Evolutionary conservation across 495 filamentous ascomycete genomes (phyloP), one percentile per base, ranked within the genome.

Genomic region (Xylaria cubensis): DNA sequence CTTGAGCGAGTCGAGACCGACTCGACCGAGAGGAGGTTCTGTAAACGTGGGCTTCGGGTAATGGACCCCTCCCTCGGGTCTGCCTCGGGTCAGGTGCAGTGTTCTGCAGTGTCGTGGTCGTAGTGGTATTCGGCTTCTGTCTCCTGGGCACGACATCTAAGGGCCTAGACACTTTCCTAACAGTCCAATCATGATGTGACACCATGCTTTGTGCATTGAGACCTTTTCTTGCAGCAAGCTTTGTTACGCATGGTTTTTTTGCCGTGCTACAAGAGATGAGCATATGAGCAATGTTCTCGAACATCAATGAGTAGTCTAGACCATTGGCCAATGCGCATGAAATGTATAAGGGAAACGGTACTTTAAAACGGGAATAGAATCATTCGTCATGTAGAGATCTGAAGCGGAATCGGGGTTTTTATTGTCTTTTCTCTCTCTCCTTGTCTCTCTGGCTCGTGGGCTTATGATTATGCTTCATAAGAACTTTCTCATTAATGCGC

Each of bases 101-200:
- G 32, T 36, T n/a, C n/a, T n/a, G n/a, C n/a, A 17, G 3, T 39
- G 32, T 36, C 36, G 42, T 41, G 39, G 59, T 44, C 59, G 15
- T 63, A n/a, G 61, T 64, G 8, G 39, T 34, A 64, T 64, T 41
- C 61, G 61, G 61, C 61, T 46, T 24, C 61, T 44, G 39, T 7
- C n/a, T n/a, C 61, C 36, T 64, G 19, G 61, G 39, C 61, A 63
- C 36, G 21, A 65, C 63, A 50, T 65, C 42, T 50, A 53, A 24
- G 64, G 64, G 64, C 39, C 21, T 64, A 64, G 61, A 42, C 61
- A 8, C 39, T 56, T 29, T 34, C 21, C 50, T 21, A 36, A 34
- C 26, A n/a, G 17, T 13, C 50, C 50, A 67, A 67, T 67, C 32
- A 67, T 32, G 64, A 42, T 55, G 32, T 55, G 50, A 29, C 34